Conservation (phyloP, 176 grass and related monocot species). For the Poa pratensis region DNA sequence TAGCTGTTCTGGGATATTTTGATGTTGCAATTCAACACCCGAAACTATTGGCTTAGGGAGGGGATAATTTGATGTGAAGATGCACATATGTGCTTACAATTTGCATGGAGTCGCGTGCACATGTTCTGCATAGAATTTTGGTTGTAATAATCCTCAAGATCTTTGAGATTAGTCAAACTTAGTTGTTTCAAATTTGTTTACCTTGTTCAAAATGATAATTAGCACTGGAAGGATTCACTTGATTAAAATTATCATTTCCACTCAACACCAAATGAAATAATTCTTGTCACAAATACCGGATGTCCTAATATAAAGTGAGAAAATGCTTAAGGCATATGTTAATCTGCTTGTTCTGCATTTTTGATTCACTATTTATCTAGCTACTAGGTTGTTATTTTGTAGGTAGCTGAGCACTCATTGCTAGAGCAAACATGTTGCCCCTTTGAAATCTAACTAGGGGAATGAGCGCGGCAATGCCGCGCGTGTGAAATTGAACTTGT, state of each 20-base stretch:
- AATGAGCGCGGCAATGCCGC: too few relatives aligned
- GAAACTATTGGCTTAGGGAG: not conserved
- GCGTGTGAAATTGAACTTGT: too few relatives aligned
- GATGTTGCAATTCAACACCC: not conserved
- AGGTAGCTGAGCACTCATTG: not conserved
- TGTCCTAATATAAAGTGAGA: not conserved
- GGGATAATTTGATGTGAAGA: not conserved
- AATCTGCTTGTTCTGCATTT: constrained; percentile 23
- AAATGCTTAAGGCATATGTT: constrained; percentile 22
- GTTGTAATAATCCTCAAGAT: not conserved
- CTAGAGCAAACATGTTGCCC: not conserved
- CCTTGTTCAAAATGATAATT: not conserved
- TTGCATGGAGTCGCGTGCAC: not conserved
- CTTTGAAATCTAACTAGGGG: not conserved
- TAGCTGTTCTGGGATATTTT: not conserved
- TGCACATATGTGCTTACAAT: constrained; percentile 11
- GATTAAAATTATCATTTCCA: not conserved
- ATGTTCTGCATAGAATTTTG: not conserved
- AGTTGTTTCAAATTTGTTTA: not conserved
- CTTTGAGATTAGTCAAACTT: not conserved
- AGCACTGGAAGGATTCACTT: not conserved
- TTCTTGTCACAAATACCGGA: not conserved
- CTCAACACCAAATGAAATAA: not conserved
- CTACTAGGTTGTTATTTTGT: not conserved
- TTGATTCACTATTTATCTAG: not conserved